Conservation (phyloP, 148 eudicot genomes). For the Spergularia bocconei region DNA sequence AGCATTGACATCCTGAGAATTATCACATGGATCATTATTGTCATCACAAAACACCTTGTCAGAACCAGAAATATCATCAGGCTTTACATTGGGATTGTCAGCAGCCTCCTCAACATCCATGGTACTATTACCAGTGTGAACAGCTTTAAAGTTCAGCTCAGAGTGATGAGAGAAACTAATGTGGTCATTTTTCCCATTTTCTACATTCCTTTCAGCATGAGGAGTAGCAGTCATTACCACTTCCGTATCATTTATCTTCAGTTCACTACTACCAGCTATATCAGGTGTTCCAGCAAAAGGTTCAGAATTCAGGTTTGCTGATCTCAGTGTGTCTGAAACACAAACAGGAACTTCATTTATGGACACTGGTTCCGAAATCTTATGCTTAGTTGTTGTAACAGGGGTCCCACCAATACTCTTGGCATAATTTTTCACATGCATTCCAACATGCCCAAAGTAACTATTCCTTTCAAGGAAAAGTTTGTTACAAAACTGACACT, state of each 20-base stretch:
- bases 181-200: slow-evolving; percentile 27
- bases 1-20: slow-evolving; percentile 24
- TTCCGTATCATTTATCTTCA: slow-evolving; percentile 23
- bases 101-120: slow-evolving; percentile 28
- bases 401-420: slow-evolving; percentile 51
- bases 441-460: slow-evolving; percentile 78
- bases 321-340: slow-evolving; percentile 27
- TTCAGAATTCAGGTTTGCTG: slow-evolving; percentile 32
- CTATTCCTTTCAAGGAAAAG: slow-evolving; percentile 56
- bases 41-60: slow-evolving; percentile 34
- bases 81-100: slow-evolving; percentile 27
- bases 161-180: slow-evolving; percentile 21
- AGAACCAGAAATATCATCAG: slow-evolving; percentile 31
- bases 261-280: slow-evolving; percentile 19
- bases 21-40: slow-evolving; percentile 25
- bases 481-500: slow-evolving; percentile 79
- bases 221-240: slow-evolving; percentile 26
- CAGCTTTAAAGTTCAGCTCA: slow-evolving; percentile 24
- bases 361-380: slow-evolving; percentile 26
- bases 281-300: slow-evolving; percentile 30
- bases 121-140: slow-evolving; percentile 24
- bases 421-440: slow-evolving; percentile 58
- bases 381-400: slow-evolving; percentile 29
- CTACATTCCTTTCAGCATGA: slow-evolving; percentile 24
- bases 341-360: slow-evolving; percentile 26